phyloP scores from a whole-genome alignment of 225 moss, liverwort and hornwort genomes.

The Bryum argenteum region DNA sequence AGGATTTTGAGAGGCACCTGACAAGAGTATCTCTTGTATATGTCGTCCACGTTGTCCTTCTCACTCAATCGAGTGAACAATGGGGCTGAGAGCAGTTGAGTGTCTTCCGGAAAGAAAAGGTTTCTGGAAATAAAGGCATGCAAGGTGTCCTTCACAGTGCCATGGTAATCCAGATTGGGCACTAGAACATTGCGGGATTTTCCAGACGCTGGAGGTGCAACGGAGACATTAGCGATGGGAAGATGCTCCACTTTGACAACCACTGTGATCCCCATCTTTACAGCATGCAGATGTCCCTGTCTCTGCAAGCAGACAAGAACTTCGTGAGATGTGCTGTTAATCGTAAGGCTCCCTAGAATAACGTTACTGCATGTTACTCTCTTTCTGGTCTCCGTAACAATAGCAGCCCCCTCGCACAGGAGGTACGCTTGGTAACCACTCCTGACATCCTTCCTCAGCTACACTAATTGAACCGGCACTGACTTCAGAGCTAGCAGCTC shows the following conservation, averaged over 20 bases:
- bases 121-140: slow-evolving; percentile 69
- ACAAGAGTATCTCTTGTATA: slow-evolving; percentile 85
- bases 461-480: neutral
- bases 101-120: slow-evolving; percentile 67
- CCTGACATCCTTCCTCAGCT: neutral
- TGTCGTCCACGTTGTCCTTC: slow-evolving; percentile 81
- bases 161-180: slow-evolving; percentile 74
- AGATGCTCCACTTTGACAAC: slow-evolving; percentile 82
- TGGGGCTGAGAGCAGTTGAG: slow-evolving; percentile 82
- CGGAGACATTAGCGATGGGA: slow-evolving; percentile 55
- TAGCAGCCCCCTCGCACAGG: too few species aligned
- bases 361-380: neutral
- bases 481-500: neutral
- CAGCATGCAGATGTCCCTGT: slow-evolving; percentile 30
- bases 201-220: slow-evolving; percentile 51
- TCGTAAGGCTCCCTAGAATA: too few species aligned
- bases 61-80: slow-evolving; percentile 78
- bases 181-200: slow-evolving; percentile 68
- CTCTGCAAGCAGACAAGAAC: neutral
- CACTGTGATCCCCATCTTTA: slow-evolving; percentile 87
- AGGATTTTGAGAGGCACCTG: slow-evolving; percentile 40
- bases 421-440: neutral
- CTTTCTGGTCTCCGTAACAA: neutral
- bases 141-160: slow-evolving; percentile 72
- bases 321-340: rapidly evolving